Base-by-base conservation (phyloP, 495 filamentous ascomycete genomes). In the Neurospora hispaniola region DNA sequence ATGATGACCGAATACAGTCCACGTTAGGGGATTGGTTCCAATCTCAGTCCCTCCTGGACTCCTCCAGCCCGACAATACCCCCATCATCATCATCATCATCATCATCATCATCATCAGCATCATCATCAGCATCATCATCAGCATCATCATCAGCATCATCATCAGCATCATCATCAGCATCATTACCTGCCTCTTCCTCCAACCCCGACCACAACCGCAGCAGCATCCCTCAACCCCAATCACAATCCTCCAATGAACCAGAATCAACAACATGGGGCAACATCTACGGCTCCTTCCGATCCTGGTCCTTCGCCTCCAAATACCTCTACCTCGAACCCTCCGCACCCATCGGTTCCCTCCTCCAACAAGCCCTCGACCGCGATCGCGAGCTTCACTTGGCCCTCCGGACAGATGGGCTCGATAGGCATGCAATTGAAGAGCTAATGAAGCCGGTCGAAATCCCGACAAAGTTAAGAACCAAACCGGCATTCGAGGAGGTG, bases 321-420 rank as follows among this genome's bases (percentile, higher is more conserved):
- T 43, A 48, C 7, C 4, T 23, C 31, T 0, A 9, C 18, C 39
- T 10, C 14, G 31, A 39, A 20, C 73, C 71, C 9, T 18, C 62
- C 39, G 27, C 23, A 0, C 66, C 71, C 39, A 68, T 74, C 39
- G 68, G 73, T 42, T 18, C 39, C 7, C 40, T 73, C 23, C 43
- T 74, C 7, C 66, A 42, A 3, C 42, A 12, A 16, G 73, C 73
- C 5, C 73, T 74, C 40, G 71, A 62, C 18, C 23, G 23, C 66
- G 73, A 74, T 40, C 66, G 43, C n/a, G 16, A 31, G 10, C 62
- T 74, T 71, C 71, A 66, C 44, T 8, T 70, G 7, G 71, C 68
- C 5, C 38, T 43, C 16, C 11, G 16, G 31, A 8, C n/a, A 14
- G 6, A 31, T 12, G 23, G 14, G 48, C 5, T 43, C 14, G 42